Evolutionary conservation across 768 basidiomycete species (phyloP), one percentile per base, ranked within the genome.

Genomic region (Saitozyma sp.): DNA sequence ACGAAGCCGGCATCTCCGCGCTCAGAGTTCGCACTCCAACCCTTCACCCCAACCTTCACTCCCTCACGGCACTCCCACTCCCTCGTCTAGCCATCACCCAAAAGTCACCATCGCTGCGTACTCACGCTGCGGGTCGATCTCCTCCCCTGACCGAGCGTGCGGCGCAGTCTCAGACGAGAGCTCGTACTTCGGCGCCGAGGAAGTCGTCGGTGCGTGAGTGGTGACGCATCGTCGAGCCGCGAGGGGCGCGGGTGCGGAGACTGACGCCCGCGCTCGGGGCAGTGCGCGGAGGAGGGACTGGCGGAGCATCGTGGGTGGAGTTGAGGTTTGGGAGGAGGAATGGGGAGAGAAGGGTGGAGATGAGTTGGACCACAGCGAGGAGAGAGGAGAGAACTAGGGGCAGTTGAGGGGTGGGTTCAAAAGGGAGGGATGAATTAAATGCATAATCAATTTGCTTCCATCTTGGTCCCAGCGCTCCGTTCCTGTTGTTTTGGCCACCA

Each of bases 61-160:
- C 29, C 29, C 29, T 29, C 29, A 29, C 29, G 29, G 29, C 29
- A 29, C 29, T 29, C 29, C 29, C 29, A 29, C 29, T 29, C 29
- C 29, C 29, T 2, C 29, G 29, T 5, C 29, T 29, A 29, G 29
- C 46, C 14, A 48, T 6, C 46, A 17, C 14, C 14, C 29, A 48
- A 17, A 48, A 17, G 54, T 38, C 54, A 42, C 29, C n/a, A 43
- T 43, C 56, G 8, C 17, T 2, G 3, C 39, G 16, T n/a, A 71
- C 78, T 64, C 57, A 79, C 78, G 62, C 56, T 79, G 78, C 9
- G 78, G 78, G 61, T 79, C 78, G 52, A 73, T 57, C 63, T 77
- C 75, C 43, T 75, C 62, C 50, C 74, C 71, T 37, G 68, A 68
- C 54, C 13, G 65, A 49, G 56, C 56, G 29, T 29, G 29, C 29